Percentiles rank a stretch among this genome's conserved stretches.
phyloP scores from a whole-genome alignment of 495 filamentous ascomycete species.

The Neurospora sp. region DNA sequence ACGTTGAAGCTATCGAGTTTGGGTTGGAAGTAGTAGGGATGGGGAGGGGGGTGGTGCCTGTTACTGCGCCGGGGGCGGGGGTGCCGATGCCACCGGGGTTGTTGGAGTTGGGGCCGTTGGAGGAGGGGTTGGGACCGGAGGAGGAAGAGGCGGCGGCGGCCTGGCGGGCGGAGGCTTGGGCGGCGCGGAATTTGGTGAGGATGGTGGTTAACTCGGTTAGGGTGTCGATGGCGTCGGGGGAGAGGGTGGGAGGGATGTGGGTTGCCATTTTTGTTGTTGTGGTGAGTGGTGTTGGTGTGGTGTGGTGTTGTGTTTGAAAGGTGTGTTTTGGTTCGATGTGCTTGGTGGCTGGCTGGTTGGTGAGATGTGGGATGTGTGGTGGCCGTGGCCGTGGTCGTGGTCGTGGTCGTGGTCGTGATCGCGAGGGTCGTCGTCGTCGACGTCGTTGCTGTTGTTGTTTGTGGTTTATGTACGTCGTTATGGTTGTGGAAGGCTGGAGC shows the following conservation, averaged over 20 bases:
- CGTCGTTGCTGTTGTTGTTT: not conserved
- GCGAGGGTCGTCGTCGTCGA: not conserved
- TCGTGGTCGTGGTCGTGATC: not conserved
- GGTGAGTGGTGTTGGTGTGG: not conserved
- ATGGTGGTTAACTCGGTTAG: constrained; percentile 72
- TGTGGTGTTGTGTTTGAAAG: not conserved
- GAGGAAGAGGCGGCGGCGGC: constrained; percentile 4
- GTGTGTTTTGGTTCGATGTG: not conserved
- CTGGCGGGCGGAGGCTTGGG: constrained; percentile 10
- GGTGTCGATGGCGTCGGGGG: constrained; percentile 66
- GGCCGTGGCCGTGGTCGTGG: not conserved
- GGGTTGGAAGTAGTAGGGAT: not conserved
- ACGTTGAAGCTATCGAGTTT: not conserved
- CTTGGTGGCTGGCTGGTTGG: not conserved
- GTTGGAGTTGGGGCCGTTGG: not conserved
- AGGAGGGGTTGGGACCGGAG: constrained; percentile 7
- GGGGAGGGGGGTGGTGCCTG: constrained; percentile 22
- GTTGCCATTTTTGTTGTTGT: constrained; percentile 14
- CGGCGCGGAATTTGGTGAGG: constrained; percentile 57
- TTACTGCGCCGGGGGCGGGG: constrained; percentile 22
- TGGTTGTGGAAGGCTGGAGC: not conserved
- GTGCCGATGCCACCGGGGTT: not conserved
- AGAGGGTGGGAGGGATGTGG: constrained; percentile 35
- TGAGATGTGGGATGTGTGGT: not conserved
- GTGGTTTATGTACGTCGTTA: not conserved